Evolutionary conservation across 208 protist species (phyloP).

Genomic region (Herpetomonas samuelpessoai): DNA sequence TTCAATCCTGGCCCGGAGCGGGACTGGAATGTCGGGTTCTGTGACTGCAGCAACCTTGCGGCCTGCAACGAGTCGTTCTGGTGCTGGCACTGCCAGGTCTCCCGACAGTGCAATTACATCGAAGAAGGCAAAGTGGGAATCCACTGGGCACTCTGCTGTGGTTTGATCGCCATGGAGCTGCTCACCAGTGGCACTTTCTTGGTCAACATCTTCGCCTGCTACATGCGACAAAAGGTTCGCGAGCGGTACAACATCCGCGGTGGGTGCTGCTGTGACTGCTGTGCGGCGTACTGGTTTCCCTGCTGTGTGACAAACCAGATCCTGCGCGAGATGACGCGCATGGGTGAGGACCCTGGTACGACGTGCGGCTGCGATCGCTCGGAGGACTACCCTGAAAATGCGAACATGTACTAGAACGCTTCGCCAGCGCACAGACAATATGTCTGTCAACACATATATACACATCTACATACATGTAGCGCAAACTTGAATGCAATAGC

Average conservation of each 20-base stretch:
- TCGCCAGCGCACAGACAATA: background rate
- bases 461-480: background rate
- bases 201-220: background rate
- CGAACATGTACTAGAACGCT: background rate
- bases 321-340: slow-evolving; percentile 24
- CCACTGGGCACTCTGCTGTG: slow-evolving; percentile 11
- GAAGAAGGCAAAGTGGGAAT: slow-evolving; percentile 9
- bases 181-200: background rate
- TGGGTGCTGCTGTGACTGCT: slow-evolving; percentile 2
- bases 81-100: slow-evolving; percentile 26
- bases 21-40: background rate
- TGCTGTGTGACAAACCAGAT: slow-evolving; percentile 19
- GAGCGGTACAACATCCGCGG: slow-evolving; percentile 14
- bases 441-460: background rate
- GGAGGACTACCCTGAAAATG: background rate
- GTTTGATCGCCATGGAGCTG: background rate
- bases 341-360: slow-evolving; percentile 18
- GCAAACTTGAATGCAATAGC: too few relatives aligned
- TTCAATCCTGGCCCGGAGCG: background rate
- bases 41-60: slow-evolving; percentile 8
- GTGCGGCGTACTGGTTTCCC: slow-evolving; percentile 10
- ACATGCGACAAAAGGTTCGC: slow-evolving; percentile 15
- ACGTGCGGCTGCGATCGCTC: slow-evolving; percentile 3
- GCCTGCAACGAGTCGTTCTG: slow-evolving; percentile 24
- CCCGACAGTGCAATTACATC: slow-evolving; percentile 23